A percentile compares a stretch with the other conserved stretches of the same genome.
phyloP scores from a whole-genome alignment of 106 monocot species.

The Posidonia australis region DNA sequence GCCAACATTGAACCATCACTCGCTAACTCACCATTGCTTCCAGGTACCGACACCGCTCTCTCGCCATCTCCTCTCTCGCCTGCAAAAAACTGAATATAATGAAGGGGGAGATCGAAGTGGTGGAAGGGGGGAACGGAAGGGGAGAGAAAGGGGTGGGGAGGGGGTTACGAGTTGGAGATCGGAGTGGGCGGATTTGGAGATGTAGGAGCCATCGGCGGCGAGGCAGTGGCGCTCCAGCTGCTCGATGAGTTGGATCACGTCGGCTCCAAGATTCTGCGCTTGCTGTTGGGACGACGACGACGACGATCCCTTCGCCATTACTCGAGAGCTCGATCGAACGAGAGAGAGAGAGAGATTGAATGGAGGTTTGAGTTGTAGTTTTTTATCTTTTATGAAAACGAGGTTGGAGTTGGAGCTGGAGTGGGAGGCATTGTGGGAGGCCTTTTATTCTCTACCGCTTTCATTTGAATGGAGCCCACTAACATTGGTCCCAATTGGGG shows the following conservation, averaged over 20 bases:
- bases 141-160: background rate
- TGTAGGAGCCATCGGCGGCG: slow-evolving; percentile 70
- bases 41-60: slow-evolving; percentile 64
- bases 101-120: no score
- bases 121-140: no score
- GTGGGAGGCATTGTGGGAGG: no score
- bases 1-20: background rate
- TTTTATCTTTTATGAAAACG: background rate
- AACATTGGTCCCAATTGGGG: no score
- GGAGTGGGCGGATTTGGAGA: slow-evolving; percentile 65
- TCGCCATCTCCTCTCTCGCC: slow-evolving; percentile 91
- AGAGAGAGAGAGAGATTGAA: background rate
- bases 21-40: slow-evolving; percentile 61
- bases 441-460: no score
- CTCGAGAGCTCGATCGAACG: background rate
- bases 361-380: background rate
- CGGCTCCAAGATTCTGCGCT: slow-evolving; percentile 37
- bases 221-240: slow-evolving; percentile 94
- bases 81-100: slow-evolving; percentile 9
- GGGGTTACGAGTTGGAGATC: slow-evolving; percentile 62
- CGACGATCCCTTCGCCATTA: slow-evolving; percentile 50
- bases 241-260: slow-evolving; percentile 68
- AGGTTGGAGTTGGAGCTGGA: no score
- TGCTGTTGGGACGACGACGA: slow-evolving; percentile 9
- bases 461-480: no score